Percentiles rank a stretch among this genome's conserved stretches.
Evolutionary conservation across 768 basidiomycete species (phyloP).

Genomic region (Mycena galericulata): DNA sequence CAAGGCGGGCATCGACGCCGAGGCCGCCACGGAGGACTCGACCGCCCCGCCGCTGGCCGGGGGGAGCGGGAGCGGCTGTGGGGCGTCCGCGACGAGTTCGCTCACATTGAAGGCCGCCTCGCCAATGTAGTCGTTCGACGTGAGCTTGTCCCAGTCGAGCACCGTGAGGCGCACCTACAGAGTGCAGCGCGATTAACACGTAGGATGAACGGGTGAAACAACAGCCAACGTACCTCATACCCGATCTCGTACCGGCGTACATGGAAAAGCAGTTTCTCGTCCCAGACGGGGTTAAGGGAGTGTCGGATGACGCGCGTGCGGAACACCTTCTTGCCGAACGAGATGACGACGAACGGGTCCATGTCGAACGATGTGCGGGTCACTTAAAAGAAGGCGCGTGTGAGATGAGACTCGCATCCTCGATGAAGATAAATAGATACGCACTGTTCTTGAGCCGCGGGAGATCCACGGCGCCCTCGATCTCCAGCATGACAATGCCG

Average conservation of each 20-base stretch:
- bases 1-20: slow-evolving; percentile 16
- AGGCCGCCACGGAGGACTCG: background rate
- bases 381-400: slow-evolving; percentile 65
- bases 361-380: slow-evolving; percentile 93
- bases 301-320: slow-evolving; percentile 91
- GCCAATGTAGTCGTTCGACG: slow-evolving; percentile 90
- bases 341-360: slow-evolving; percentile 97
- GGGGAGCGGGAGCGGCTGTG: slow-evolving; percentile 58
- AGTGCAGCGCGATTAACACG: background rate
- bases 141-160: slow-evolving; percentile 97
- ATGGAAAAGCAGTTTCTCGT: slow-evolving; percentile 96
- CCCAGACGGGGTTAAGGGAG: slow-evolving; percentile 87
- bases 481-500: slow-evolving; percentile 96
- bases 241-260: slow-evolving; percentile 87
- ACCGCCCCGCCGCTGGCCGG: background rate
- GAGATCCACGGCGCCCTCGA: slow-evolving; percentile 84
- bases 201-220: background rate
- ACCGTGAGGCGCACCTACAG: slow-evolving; percentile 80
- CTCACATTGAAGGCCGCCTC: slow-evolving; percentile 78
- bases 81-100: slow-evolving; percentile 75
- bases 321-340: slow-evolving; percentile 98
- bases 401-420: too few species aligned
- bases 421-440: slow-evolving; percentile 54
- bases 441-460: slow-evolving; percentile 89
- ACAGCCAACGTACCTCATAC: slow-evolving; percentile 45